These are phyloP conservation scores for Pisolithus albus DNA, from an alignment of 768 basidiomycete genomes.

Conservation along the genomic window DNA sequence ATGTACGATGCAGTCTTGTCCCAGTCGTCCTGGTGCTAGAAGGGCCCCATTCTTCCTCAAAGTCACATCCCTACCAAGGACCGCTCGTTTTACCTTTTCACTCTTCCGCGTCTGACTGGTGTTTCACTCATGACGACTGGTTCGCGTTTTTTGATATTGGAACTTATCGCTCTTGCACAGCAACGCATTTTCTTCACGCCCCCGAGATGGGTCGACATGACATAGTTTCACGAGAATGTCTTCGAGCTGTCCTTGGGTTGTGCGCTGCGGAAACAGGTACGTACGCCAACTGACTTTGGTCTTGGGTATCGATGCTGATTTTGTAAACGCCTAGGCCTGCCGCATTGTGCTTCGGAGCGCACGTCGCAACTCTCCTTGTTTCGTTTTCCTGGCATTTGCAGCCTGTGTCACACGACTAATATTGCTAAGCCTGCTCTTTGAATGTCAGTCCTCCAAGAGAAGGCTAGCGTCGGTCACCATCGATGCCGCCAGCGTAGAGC, in stretches of 20 bases:
- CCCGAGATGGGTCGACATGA: no score
- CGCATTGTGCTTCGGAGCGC: slow-evolving; percentile 34
- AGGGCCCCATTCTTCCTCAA: no score
- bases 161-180: no score
- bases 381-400: slow-evolving; percentile 40
- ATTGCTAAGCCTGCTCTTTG: slow-evolving; percentile 34
- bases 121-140: neutral
- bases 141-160: no score
- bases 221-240: no score
- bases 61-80: no score
- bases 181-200: no score
- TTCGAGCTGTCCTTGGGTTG: no score
- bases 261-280: no score
- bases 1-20: neutral
- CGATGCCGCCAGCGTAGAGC: neutral
- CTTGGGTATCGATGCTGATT: neutral
- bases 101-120: neutral
- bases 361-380: slow-evolving; percentile 30
- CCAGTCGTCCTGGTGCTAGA: no score
- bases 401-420: slow-evolving; percentile 35
- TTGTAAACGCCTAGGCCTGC: neutral
- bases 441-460: slow-evolving; percentile 30
- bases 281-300: no score
- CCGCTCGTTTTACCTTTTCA: no score
- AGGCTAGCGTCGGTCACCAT: slow-evolving; percentile 28